phyloP scores from a whole-genome alignment of 163 green algal species.

The Prototheca wickerhamii region DNA sequence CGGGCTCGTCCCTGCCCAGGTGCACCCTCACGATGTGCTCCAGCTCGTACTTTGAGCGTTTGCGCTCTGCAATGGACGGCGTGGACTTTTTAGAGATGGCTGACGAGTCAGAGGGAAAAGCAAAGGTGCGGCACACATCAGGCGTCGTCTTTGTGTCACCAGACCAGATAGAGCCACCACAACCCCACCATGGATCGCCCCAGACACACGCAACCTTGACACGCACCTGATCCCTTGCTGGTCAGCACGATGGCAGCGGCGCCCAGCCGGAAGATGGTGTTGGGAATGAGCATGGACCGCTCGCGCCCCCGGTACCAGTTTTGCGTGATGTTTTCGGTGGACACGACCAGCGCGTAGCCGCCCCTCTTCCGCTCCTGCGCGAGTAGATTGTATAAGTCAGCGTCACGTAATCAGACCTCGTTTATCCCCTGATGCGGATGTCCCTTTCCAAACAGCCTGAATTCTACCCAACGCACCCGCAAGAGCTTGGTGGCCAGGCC shows the following conservation, averaged over 20 bases:
- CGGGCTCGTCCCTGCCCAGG: slow-evolving; percentile 49
- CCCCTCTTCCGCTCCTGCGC: slow-evolving; percentile 22
- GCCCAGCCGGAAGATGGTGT: slow-evolving; percentile 43
- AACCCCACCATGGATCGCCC: too few species aligned
- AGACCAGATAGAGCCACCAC: too few species aligned
- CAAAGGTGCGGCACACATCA: too few species aligned
- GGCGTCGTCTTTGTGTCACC: too few species aligned
- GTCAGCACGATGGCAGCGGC: slow-evolving; percentile 15
- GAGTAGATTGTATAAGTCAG: too few species aligned
- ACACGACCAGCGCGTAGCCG: slow-evolving; percentile 45
- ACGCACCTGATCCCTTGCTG: slow-evolving; percentile 13
- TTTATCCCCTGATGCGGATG: too few species aligned
- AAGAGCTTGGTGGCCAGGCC: slow-evolving; percentile 61
- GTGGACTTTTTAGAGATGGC: too few species aligned
- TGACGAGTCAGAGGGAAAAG: too few species aligned
- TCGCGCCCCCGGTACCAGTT: slow-evolving; percentile 72
- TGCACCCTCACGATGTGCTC: slow-evolving; percentile 58
- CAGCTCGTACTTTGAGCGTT: slow-evolving; percentile 43
- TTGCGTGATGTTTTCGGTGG: slow-evolving; percentile 83
- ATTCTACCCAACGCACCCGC: slow-evolving; percentile 4
- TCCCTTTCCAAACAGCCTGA: slow-evolving; percentile 16
- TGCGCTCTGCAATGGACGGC: slow-evolving; percentile 5
- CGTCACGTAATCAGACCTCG: too few species aligned
- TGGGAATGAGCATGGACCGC: slow-evolving; percentile 43
- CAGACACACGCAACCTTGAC: background rate